phyloP scores from a whole-genome alignment of 1,139 yeast genomes.

The Suhomyces anneliseae region DNA sequence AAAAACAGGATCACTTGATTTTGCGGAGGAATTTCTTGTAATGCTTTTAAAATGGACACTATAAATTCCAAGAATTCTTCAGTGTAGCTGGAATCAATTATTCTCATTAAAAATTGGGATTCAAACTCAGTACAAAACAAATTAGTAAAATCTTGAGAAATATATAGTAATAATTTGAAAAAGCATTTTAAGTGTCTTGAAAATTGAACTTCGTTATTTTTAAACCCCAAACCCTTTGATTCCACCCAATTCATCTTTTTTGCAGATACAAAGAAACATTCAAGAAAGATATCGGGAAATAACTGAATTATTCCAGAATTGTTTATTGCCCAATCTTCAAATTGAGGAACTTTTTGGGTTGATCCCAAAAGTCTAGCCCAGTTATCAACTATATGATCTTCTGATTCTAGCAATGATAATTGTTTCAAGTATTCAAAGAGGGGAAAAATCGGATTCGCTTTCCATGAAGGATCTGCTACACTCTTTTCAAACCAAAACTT shows the following conservation, averaged over 20 bases:
- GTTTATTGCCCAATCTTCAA: background rate
- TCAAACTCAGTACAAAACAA: conserved; percentile 7
- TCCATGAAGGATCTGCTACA: background rate
- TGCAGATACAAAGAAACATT: background rate
- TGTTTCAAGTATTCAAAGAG: background rate
- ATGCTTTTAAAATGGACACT: no score
- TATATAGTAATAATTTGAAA: background rate
- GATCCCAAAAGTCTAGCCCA: background rate
- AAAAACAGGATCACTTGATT: no score
- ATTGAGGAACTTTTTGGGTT: background rate
- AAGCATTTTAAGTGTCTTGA: background rate
- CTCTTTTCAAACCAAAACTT: background rate
- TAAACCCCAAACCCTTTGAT: background rate
- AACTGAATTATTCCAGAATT: background rate
- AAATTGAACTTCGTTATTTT: background rate
- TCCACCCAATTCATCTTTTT: background rate
- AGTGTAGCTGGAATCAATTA: conserved; percentile 2
- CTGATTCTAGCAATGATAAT: background rate
- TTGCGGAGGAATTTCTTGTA: no score
- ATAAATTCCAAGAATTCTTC: no score
- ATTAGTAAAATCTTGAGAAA: background rate
- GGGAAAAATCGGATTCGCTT: background rate
- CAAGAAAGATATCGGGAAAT: background rate
- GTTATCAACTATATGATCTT: background rate
- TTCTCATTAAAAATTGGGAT: conserved; percentile 1